A percentile compares a stretch with the other conserved stretches of the same genome.
phyloP scores from a whole-genome alignment of 2,329 filamentous ascomycete genomes.

The Monosporascus sp. region DNA sequence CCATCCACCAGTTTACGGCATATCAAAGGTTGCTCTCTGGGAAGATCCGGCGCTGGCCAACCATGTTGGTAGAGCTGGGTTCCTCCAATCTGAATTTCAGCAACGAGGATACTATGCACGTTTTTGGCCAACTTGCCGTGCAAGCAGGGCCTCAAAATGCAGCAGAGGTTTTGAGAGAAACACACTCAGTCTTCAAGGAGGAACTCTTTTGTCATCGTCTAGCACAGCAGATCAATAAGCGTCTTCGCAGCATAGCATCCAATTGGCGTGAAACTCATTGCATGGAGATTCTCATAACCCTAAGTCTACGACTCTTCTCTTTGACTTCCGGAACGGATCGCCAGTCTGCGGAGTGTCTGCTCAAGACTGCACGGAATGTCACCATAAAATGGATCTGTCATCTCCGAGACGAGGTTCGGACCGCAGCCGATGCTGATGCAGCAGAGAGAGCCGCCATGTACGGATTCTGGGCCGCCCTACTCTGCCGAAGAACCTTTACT shows the following conservation, averaged over 20 bases:
- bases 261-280: slow-evolving; percentile 56
- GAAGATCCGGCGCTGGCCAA: slow-evolving; percentile 41
- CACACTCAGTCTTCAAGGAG: slow-evolving; percentile 47
- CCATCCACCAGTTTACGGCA: slow-evolving; percentile 47
- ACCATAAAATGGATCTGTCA: slow-evolving; percentile 43
- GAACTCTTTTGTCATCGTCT: slow-evolving; percentile 42
- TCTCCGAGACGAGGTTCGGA: slow-evolving; percentile 39
- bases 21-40: slow-evolving; percentile 44
- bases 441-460: slow-evolving; percentile 36
- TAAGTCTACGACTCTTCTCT: slow-evolving; percentile 25
- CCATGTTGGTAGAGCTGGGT: slow-evolving; percentile 44
- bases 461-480: slow-evolving; percentile 48
- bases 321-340: neutral
- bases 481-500: slow-evolving; percentile 36
- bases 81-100: slow-evolving; percentile 56
- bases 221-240: slow-evolving; percentile 36
- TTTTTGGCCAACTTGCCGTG: slow-evolving; percentile 47
- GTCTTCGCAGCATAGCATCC: slow-evolving; percentile 37
- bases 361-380: slow-evolving; percentile 36
- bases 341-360: slow-evolving; percentile 20
- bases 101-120: slow-evolving; percentile 39
- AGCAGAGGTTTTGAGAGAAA: slow-evolving; percentile 32
- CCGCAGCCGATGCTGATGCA: slow-evolving; percentile 29
- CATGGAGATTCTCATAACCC: slow-evolving; percentile 52
- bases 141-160: slow-evolving; percentile 47